These are phyloP conservation scores for Tylopilus felleus DNA, from an alignment of 768 basidiomycete species.

Conservation along the genomic window DNA sequence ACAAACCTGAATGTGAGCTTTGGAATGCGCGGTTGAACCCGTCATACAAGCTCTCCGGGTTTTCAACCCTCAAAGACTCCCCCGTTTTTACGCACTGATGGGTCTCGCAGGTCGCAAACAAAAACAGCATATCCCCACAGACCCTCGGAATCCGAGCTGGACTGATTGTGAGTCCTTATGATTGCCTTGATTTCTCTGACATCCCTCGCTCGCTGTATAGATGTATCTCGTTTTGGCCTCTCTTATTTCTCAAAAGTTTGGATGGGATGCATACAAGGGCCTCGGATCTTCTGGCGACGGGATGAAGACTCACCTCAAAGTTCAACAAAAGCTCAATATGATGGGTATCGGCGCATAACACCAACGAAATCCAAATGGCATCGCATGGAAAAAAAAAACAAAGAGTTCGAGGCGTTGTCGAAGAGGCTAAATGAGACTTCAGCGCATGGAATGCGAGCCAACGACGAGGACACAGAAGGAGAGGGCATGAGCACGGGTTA, in stretches of 20 bases:
- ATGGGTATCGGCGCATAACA: slow-evolving; percentile 79
- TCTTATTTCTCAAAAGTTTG: slow-evolving; percentile 81
- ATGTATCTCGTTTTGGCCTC: slow-evolving; percentile 81
- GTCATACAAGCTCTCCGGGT: too few species aligned
- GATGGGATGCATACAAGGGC: slow-evolving; percentile 77
- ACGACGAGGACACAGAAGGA: slow-evolving; percentile 9
- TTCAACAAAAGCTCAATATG: slow-evolving; percentile 81
- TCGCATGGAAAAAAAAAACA: slow-evolving; percentile 86
- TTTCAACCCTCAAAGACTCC: too few species aligned
- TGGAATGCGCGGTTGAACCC: too few species aligned
- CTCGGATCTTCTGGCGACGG: slow-evolving; percentile 73
- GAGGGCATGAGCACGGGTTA: neutral
- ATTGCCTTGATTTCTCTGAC: neutral
- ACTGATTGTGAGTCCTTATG: slow-evolving; percentile 59
- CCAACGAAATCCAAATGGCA: slow-evolving; percentile 64
- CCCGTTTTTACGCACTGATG: slow-evolving; percentile 41
- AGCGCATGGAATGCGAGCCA: slow-evolving; percentile 9
- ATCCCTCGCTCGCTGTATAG: slow-evolving; percentile 34
- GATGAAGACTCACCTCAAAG: slow-evolving; percentile 67
- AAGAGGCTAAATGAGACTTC: slow-evolving; percentile 55
- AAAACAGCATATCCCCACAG: slow-evolving; percentile 76
- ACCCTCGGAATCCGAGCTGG: slow-evolving; percentile 83
- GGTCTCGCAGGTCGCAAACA: slow-evolving; percentile 73
- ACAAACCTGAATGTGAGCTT: too few species aligned
- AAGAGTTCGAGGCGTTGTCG: slow-evolving; percentile 74